A percentile compares a stretch with the other conserved stretches of the same genome.
phyloP scores from a whole-genome alignment of 805 yeast species.

The Candida taoyuanica region DNA sequence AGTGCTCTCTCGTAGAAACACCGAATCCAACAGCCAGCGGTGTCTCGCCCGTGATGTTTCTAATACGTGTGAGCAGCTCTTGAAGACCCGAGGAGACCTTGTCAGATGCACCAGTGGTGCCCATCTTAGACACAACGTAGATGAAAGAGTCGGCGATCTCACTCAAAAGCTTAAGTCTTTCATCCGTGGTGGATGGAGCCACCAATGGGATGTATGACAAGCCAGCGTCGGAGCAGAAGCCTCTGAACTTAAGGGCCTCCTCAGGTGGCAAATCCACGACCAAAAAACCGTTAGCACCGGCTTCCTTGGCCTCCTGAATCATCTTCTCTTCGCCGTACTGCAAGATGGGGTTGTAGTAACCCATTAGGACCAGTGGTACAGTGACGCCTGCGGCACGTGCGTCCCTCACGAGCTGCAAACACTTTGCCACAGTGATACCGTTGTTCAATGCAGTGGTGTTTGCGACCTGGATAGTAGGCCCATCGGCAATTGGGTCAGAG shows the following conservation, averaged over 20 bases:
- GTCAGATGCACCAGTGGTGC: constrained; percentile 87
- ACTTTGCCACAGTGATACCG: constrained; percentile 66
- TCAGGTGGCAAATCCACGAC: constrained; percentile 97
- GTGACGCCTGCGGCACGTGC: constrained; percentile 84
- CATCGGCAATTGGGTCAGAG: constrained; percentile 98
- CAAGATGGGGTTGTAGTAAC: constrained; percentile 92
- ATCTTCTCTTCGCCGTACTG: constrained; percentile 85
- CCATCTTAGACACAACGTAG: constrained; percentile 97
- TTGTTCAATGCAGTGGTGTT: constrained; percentile 79
- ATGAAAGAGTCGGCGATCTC: constrained; percentile 92
- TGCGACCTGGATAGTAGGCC: constrained; percentile 92
- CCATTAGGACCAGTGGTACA: constrained; percentile 91
- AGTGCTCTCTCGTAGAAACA: constrained; percentile 90
- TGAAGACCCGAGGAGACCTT: constrained; percentile 59
- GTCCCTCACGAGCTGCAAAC: constrained; percentile 63
- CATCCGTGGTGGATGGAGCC: constrained; percentile 95
- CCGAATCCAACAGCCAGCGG: constrained; percentile 98
- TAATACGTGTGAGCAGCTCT: constrained; percentile 67
- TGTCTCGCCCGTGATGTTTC: constrained; percentile 66
- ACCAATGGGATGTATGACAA: constrained; percentile 88
- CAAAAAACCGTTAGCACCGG: constrained; percentile 94
- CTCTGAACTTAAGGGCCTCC: constrained; percentile 87
- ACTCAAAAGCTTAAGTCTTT: constrained; percentile 71
- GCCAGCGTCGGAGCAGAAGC: constrained; percentile 59
- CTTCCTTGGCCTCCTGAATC: constrained; percentile 70